These are phyloP conservation scores for Magnaporthiopsis incrustans DNA, from an alignment of 2,329 filamentous ascomycete genomes.

Conservation along the genomic window DNA sequence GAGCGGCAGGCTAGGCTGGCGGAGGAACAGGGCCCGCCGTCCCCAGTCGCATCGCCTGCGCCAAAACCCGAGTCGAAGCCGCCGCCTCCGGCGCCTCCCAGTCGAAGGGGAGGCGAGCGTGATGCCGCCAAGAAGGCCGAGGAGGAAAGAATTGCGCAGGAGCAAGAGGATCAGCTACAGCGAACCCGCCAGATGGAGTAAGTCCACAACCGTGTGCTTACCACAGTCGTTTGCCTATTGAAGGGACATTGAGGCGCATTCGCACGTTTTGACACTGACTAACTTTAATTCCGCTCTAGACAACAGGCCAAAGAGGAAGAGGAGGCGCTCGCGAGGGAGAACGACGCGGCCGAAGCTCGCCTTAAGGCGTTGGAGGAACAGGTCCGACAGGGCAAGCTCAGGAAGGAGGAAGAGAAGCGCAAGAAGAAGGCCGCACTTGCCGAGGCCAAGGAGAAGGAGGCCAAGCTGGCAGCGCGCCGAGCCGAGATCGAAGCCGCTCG, in stretches of 20 bases:
- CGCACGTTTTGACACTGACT: conserved; percentile 17
- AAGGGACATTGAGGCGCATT: background rate
- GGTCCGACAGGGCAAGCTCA: conserved; percentile 84
- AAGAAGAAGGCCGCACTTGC: conserved; percentile 81
- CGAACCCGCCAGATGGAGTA: conserved; percentile 77
- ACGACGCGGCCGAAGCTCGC: conserved; percentile 71
- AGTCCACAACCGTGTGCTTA: conserved; percentile 32
- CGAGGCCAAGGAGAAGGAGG: conserved; percentile 82
- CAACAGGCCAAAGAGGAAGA: conserved; percentile 65
- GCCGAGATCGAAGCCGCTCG: conserved; percentile 88
- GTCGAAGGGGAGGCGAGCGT: conserved; percentile 57
- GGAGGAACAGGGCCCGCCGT: conserved; percentile 62
- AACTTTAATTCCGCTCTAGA: conserved; percentile 35
- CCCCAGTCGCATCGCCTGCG: conserved; percentile 42
- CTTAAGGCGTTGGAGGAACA: conserved; percentile 89
- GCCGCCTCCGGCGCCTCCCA: conserved; percentile 64
- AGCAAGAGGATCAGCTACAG: conserved; percentile 68
- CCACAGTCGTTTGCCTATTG: background rate
- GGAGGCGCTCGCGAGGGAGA: conserved; percentile 71
- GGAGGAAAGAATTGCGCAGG: conserved; percentile 54
- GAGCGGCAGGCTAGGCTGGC: conserved; percentile 78
- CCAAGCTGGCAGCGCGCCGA: conserved; percentile 72
- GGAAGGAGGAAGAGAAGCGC: conserved; percentile 93
- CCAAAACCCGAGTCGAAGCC: conserved; percentile 46
- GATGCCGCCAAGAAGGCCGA: conserved; percentile 49